These are phyloP conservation scores for Vickermania ingenoplastis DNA, from an alignment of 208 protist species.

Conservation along the genomic window DNA sequence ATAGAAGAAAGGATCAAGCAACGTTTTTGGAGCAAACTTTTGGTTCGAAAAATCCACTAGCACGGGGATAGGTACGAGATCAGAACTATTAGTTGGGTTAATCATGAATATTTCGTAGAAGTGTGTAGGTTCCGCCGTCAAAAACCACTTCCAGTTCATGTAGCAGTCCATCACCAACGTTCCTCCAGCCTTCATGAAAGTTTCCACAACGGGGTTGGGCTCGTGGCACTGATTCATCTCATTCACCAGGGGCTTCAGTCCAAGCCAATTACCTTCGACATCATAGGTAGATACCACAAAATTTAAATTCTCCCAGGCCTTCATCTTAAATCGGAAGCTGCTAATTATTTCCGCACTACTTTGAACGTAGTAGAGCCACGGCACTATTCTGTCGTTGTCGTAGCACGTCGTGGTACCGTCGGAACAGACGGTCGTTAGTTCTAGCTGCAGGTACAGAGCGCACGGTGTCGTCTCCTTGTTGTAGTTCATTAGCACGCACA, in stretches of 20 bases:
- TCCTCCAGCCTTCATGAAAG: constrained; percentile 38
- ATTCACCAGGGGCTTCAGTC: constrained; percentile 21
- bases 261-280: constrained; percentile 43
- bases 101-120: constrained; percentile 74
- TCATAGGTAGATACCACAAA: constrained; percentile 54
- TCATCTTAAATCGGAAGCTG: constrained; percentile 1
- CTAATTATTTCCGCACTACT: constrained; percentile 27
- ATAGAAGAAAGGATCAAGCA: constrained; percentile 30
- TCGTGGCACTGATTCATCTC: constrained; percentile 58
- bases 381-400: too few relatives aligned
- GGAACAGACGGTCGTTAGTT: constrained; percentile 6
- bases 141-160: constrained; percentile 30
- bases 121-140: constrained; percentile 15
- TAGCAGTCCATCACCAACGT: constrained; percentile 25
- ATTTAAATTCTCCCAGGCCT: constrained; percentile 17
- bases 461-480: constrained; percentile 33
- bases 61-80: constrained; percentile 55
- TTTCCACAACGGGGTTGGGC: constrained; percentile 14
- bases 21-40: constrained; percentile 15
- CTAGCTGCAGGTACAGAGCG: constrained; percentile 41
- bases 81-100: constrained; percentile 33
- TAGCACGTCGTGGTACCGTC: constrained; percentile 2
- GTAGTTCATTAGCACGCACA: constrained; percentile 70
- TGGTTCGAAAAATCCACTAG: constrained; percentile 42
- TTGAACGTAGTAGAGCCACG: constrained; percentile 54